Percentiles rank a stretch among this genome's conserved stretches.
Conservation (phyloP, 1,284 basidiomycete genomes). For the Pseudozyma thailandica region DNA sequence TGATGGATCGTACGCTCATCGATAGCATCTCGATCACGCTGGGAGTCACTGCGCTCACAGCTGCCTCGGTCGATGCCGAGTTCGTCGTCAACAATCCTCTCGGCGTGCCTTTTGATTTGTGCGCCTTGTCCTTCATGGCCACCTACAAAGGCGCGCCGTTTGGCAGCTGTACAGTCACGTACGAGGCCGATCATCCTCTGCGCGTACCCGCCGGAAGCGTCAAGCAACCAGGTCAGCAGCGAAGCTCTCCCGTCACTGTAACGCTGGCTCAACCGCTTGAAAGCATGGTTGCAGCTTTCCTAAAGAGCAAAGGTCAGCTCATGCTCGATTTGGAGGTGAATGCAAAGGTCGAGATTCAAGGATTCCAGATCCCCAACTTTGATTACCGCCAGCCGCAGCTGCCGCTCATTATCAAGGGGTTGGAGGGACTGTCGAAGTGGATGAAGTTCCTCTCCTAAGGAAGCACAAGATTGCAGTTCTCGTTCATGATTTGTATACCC, state of each 20-base stretch:
- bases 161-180: constrained; percentile 43
- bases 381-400: constrained; percentile 52
- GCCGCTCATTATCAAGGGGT: constrained; percentile 52
- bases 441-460: constrained; percentile 40
- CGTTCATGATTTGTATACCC: background rate
- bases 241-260: constrained; percentile 38
- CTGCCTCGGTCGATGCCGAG: constrained; percentile 47
- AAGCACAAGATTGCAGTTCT: background rate
- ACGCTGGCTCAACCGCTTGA: constrained; percentile 53
- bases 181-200: constrained; percentile 28
- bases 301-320: constrained; percentile 53
- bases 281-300: constrained; percentile 49
- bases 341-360: constrained; percentile 50
- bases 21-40: constrained; percentile 56
- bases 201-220: constrained; percentile 42
- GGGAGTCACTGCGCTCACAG: constrained; percentile 53
- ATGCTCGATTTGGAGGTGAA: constrained; percentile 54
- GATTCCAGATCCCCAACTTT: constrained; percentile 52
- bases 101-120: constrained; percentile 51
- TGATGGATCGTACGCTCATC: constrained; percentile 54
- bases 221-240: constrained; percentile 33
- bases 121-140: constrained; percentile 51
- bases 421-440: constrained; percentile 48
- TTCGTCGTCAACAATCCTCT: constrained; percentile 60
- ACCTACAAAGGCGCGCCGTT: constrained; percentile 52